These are phyloP conservation scores for Papiliotrema terrestris DNA, from an alignment of 1,284 basidiomycete species.

Conservation along the genomic window DNA sequence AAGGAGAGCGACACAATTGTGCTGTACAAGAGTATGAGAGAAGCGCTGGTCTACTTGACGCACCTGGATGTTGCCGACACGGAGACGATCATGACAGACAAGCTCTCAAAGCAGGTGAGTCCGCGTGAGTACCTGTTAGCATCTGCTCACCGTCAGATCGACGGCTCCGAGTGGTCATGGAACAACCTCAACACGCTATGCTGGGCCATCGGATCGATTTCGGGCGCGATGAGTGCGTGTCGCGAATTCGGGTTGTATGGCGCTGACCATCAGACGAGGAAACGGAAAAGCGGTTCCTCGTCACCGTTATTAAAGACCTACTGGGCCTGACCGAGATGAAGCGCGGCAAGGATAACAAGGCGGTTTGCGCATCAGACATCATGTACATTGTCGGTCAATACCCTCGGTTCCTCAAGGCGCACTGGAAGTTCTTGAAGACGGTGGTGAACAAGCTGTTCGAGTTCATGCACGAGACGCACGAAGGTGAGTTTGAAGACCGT, in stretches of 20 bases:
- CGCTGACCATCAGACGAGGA: conserved; percentile 70
- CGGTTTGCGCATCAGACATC: conserved; percentile 98
- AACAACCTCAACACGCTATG: conserved; percentile 98
- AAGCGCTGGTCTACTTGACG: conserved; percentile 93
- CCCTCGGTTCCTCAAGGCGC: conserved; percentile 97
- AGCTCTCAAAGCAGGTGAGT: conserved; percentile 79
- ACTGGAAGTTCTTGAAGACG: conserved; percentile 99
- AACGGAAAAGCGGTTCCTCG: conserved; percentile 97
- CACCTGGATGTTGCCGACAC: conserved; percentile 96
- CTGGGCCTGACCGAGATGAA: conserved; percentile 97
- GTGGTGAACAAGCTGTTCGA: conserved; percentile 99
- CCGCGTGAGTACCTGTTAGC: neutral
- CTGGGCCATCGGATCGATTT: conserved; percentile 99
- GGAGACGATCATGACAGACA: conserved; percentile 95
- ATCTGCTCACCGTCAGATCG: conserved; percentile 55
- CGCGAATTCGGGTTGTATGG: neutral
- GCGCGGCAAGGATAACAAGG: conserved; percentile 99
- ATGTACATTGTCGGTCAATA: conserved; percentile 99
- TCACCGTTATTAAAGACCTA: conserved; percentile 98
- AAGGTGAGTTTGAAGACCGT: conserved; percentile 58
- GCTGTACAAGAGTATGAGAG: conserved; percentile 98
- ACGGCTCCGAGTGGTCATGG: conserved; percentile 99
- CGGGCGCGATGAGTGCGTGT: conserved; percentile 92
- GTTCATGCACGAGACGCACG: conserved; percentile 99
- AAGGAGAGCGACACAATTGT: conserved; percentile 99